Evolutionary conservation across 345 rosid species (phyloP), one percentile per base, ranked within the genome.

Genomic region (Citrus cavaleriei): DNA sequence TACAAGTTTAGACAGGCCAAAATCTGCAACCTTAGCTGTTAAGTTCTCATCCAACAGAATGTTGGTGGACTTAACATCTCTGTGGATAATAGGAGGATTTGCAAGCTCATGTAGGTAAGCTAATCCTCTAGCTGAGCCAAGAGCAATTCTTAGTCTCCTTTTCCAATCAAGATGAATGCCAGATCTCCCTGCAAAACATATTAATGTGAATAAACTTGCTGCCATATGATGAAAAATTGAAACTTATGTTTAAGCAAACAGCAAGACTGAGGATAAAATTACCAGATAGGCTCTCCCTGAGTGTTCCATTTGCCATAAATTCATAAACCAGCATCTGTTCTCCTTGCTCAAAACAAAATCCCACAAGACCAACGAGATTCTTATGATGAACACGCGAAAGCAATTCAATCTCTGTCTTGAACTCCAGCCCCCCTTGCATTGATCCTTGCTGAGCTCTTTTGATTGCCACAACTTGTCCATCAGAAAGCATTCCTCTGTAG

Each of bases 91-190:
- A 3, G 99, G 94, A 77, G 99, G 98, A 84, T 90, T 89, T 5
- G 99, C 99, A 16, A 93, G 90, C 84, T 96, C 98, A 51, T 96
- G 98, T n/a, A 96, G 88, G 86, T 96, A 96, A n/a, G 97, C 88
- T 13, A 96, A 83, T 64, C 99, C 98, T 89, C 97, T 90, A 16
- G 98, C 97, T 1, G 98, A 93, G 64, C 98, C 97, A 18, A 96
- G 92, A 79, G 97, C 94, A 46, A 96, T 83, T 30, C 94, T 88
- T 10, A 96, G 90, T 77, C 99, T 88, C 79, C 95, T 87, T 83
- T 87, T 94, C 99, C 99, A 96, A 68, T 96, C 98, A 63, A 96
- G 88, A 14, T 80, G 75, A 71, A 91, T 84, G 63, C 90, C 88
- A 0, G 97, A 89, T 82, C 81, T 85, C 40, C 97, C 99, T 96